Percentiles rank a stretch among this genome's conserved stretches.
These are phyloP conservation scores for Fusarium secorum DNA, from an alignment of 2,329 filamentous ascomycete genomes.

Conservation along the genomic window DNA sequence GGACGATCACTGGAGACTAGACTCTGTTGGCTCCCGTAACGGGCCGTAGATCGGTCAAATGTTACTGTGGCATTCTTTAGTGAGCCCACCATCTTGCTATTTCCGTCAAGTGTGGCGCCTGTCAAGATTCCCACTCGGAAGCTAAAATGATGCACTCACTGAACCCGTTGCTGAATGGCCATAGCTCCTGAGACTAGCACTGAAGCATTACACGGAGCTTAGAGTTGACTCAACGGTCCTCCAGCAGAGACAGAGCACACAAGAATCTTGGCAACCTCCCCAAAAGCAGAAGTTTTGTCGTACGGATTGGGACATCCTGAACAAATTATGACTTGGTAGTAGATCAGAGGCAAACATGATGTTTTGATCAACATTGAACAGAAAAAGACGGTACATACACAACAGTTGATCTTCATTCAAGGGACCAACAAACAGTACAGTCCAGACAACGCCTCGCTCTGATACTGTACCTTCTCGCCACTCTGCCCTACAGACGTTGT, in stretches of 20 bases:
- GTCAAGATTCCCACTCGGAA: conserved; percentile 13
- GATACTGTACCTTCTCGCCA: neutral
- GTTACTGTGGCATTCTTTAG: conserved; percentile 6
- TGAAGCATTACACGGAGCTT: neutral
- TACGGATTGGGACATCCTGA: conserved; percentile 4
- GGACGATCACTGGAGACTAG: neutral
- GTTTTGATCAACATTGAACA: neutral
- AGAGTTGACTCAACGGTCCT: neutral
- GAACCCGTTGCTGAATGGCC: neutral
- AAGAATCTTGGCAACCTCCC: neutral
- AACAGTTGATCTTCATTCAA: neutral
- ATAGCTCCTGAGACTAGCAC: conserved; percentile 15
- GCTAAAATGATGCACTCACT: conserved; percentile 3
- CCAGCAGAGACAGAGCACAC: neutral
- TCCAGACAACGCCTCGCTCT: neutral
- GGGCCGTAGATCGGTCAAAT: neutral
- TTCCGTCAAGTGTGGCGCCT: conserved; percentile 10
- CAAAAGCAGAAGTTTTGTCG: neutral
- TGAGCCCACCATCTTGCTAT: conserved; percentile 1
- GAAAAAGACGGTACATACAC: neutral
- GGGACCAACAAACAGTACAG: neutral
- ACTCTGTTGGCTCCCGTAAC: neutral
- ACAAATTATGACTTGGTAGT: neutral
- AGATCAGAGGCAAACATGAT: neutral
- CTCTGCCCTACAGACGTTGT: conserved; percentile 7